These are phyloP conservation scores for Psidium friedrichsthalianum DNA, from an alignment of 345 rosid species.

Conservation along the genomic window DNA sequence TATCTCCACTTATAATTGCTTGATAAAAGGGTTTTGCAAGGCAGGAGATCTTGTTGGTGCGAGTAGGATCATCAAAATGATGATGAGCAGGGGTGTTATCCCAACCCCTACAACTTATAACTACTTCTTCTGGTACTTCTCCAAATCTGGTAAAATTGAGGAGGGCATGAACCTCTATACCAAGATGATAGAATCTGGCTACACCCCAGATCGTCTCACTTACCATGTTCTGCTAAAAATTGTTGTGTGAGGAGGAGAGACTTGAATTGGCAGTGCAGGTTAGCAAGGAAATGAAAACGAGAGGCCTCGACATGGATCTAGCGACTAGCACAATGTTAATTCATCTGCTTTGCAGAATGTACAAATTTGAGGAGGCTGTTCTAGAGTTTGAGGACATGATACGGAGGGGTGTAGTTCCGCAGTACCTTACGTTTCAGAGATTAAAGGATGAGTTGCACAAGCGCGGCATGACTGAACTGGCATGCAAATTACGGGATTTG, in stretches of 20 bases:
- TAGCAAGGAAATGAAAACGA: constrained; percentile 63
- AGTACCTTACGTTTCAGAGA: constrained; percentile 60
- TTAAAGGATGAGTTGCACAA: constrained; percentile 45
- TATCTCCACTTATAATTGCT: constrained; percentile 65
- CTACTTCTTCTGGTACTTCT: constrained; percentile 63
- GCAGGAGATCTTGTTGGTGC: constrained; percentile 61
- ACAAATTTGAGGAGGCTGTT: constrained; percentile 60
- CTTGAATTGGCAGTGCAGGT: constrained; percentile 58
- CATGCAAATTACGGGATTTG: constrained; percentile 29
- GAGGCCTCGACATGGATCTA: constrained; percentile 65
- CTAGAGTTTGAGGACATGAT: constrained; percentile 56
- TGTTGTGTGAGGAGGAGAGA: constrained; percentile 70
- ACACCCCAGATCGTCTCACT: constrained; percentile 53
- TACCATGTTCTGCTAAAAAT: constrained; percentile 72
- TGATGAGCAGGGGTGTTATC: constrained; percentile 50
- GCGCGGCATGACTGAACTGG: constrained; percentile 48
- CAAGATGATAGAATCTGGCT: constrained; percentile 70
- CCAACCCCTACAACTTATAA: constrained; percentile 73
- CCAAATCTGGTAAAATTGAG: constrained; percentile 44
- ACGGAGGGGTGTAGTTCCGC: constrained; percentile 63
- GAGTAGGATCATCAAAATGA: constrained; percentile 61
- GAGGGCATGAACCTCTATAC: constrained; percentile 69
- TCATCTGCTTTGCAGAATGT: constrained; percentile 53
- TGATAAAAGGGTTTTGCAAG: constrained; percentile 70
- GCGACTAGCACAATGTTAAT: constrained; percentile 55